These are phyloP conservation scores for Sclerotinia subarctica DNA, from an alignment of 2,329 filamentous ascomycete genomes.

Conservation along the genomic window DNA sequence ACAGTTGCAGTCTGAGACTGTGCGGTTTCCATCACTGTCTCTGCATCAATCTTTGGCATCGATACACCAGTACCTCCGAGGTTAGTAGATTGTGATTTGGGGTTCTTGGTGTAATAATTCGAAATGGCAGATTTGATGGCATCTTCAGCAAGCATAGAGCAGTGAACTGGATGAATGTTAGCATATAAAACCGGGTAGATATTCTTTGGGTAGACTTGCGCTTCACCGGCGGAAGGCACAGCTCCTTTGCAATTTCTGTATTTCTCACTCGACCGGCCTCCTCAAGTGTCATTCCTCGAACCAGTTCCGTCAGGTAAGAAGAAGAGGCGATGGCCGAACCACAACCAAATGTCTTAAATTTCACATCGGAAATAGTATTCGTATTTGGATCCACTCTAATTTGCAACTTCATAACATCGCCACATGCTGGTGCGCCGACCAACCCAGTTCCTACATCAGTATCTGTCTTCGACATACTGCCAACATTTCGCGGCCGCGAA, in stretches of 20 bases:
- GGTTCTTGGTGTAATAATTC: constrained; percentile 91
- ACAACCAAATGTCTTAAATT: constrained; percentile 98
- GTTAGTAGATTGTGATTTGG: constrained; percentile 68
- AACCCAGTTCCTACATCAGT: constrained; percentile 84
- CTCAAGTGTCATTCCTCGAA: constrained; percentile 93
- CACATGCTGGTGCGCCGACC: constrained; percentile 84
- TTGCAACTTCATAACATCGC: constrained; percentile 92
- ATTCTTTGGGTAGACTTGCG: constrained; percentile 51
- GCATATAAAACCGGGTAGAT: constrained; percentile 19
- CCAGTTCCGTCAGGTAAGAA: constrained; percentile 90
- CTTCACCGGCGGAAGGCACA: constrained; percentile 85
- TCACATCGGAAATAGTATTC: constrained; percentile 88
- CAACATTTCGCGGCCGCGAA: constrained; percentile 74
- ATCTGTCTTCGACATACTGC: constrained; percentile 75
- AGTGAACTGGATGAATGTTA: constrained; percentile 62
- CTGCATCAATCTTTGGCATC: constrained; percentile 63
- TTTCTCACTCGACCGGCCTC: constrained; percentile 92
- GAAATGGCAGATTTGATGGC: constrained; percentile 89
- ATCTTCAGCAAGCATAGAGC: constrained; percentile 89
- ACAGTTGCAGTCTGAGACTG: constrained; percentile 31
- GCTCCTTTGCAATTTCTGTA: constrained; percentile 96
- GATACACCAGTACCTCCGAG: constrained; percentile 70
- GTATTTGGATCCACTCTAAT: constrained; percentile 86
- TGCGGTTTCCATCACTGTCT: constrained; percentile 48
- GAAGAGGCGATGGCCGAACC: constrained; percentile 92